Base-by-base conservation (phyloP, 352 stramenopile species). In the Sclerospora graminicola region DNA sequence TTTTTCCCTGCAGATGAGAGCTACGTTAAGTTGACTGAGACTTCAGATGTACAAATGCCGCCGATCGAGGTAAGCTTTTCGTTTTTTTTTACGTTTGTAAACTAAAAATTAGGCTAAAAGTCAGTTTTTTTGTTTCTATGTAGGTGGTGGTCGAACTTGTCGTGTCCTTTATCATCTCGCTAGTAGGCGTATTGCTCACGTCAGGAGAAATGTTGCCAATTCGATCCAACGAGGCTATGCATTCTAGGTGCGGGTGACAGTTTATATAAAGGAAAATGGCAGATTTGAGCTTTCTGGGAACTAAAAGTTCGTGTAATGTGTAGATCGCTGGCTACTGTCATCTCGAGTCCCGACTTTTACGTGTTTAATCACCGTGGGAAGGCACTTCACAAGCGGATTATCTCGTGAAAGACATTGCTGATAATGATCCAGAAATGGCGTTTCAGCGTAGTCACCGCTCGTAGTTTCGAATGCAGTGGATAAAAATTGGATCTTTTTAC, bases 341-440 rank as follows among this genome's bases (percentile, higher is more conserved):
- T 83, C 44, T 84, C 70, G 26, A 75, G 60, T 35, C 69, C 78
- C 10, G 74, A 89, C 43, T 89, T 89, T 52, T 58, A 80, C 55
- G 72, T 87, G 55, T 89, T 86, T 59, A 87, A 85, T 57, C 78
- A 89, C 58, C 74, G 78, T 48, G 74, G 63, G 41, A 78, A 83
- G 55, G 64, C 74, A 28, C 61, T 89, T 30, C 71, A 82, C 65
- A 85, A 83, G 54, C 72, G 69, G 31, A 60, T 83, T 29, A 65
- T 66, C 10, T 65, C 53, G 28, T 66, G 11, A 31, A 18, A 33
- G 13, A 18, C 2, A 15, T 8, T 21, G 19, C 18, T 29, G 10
- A 8, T 30, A 3, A 8, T 1, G 19, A 16, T 37, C n/a, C 8
- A 35, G 5, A 31, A 48, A 28, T 21, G 40, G 33, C 8, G 33